Evolutionary conservation across 2,329 filamentous ascomycete species (phyloP).

Genomic region (Colletotrichum incanum): DNA sequence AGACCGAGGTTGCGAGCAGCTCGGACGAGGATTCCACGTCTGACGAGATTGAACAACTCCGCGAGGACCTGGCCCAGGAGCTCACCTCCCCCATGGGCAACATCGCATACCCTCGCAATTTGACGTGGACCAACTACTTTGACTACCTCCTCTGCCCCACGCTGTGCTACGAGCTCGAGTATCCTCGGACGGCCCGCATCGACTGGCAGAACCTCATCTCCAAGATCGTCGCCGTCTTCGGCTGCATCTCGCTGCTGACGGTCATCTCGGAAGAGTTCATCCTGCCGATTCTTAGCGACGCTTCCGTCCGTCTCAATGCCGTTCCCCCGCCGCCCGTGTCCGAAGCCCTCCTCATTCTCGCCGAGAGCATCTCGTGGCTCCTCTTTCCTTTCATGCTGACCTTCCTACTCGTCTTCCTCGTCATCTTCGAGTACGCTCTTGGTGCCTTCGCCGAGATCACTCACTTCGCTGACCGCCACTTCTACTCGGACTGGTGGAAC

Average conservation of each 20-base stretch:
- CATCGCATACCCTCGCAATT: conserved; percentile 90
- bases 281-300: conserved; percentile 86
- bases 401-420: conserved; percentile 94
- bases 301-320: conserved; percentile 68
- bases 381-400: conserved; percentile 98
- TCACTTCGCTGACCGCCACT: conserved; percentile 92
- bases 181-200: conserved; percentile 83
- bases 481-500: conserved; percentile 87
- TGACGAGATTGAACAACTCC: conserved; percentile 76
- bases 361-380: conserved; percentile 91
- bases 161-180: conserved; percentile 97
- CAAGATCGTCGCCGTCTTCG: conserved; percentile 92
- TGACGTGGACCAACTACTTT: conserved; percentile 84
- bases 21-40: conserved; percentile 52
- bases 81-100: conserved; percentile 92
- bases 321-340: conserved; percentile 57
- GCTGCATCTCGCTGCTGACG: conserved; percentile 95
- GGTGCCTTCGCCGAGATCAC: conserved; percentile 97
- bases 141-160: conserved; percentile 96
- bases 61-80: conserved; percentile 91
- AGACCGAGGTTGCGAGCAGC: conserved; percentile 43
- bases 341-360: conserved; percentile 84
- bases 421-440: conserved; percentile 97
- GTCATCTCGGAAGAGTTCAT: conserved; percentile 96
- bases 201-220: conserved; percentile 86